Evolutionary conservation across 2,329 filamentous ascomycete species (phyloP), one percentile per base, ranked within the genome.

Genomic region (Fusarium tupiense): DNA sequence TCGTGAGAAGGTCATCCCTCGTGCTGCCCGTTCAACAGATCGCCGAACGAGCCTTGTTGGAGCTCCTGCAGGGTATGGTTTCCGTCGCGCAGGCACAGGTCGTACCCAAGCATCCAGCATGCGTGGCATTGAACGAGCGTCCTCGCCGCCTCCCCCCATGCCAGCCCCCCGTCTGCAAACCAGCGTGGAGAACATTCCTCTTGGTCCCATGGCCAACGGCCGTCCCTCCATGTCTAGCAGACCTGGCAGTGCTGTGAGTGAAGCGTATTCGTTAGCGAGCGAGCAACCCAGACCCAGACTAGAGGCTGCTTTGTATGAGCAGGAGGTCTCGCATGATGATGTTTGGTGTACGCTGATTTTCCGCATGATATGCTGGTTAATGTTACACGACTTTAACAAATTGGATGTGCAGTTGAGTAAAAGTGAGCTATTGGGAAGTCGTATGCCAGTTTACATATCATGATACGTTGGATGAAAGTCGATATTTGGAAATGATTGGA

Each of bases 311-410:
- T 72, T 82, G 43, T 74, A 76, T 14, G 62, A 75, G 6, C 66
- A 79, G 57, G 61, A 69, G 10, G 79, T 78, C 19, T 78, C 77
- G n/a, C 79, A 82, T 49, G 82, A 84, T 49, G 82, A 85, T 13
- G 84, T 89, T n/a, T 90, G 88, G 88, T 87, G 86, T 72, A 86
- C 85, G 13, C 80, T 90, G 24, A 83, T 89, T 8, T 88, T 90
- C 70, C 81, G 88, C 33, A 90, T 90, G 88, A 82, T 90, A 31
- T 89, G 88, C 76, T 90, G 88, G 89, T 79, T 90, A 60, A 83
- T 87, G 80, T 79, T 90, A 69, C 88, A 90, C 74, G 87, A 90
- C 73, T 90, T 90, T 60, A 82, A 88, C 77, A 87, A 86, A 76
- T 82, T 85, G 67, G 88, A 90, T 63, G 82, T 86, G 16, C 87